Evolutionary conservation across 2,329 filamentous ascomycete genomes (phyloP), one percentile per base, ranked within the genome.

Genomic region (Monosporascus sp.): DNA sequence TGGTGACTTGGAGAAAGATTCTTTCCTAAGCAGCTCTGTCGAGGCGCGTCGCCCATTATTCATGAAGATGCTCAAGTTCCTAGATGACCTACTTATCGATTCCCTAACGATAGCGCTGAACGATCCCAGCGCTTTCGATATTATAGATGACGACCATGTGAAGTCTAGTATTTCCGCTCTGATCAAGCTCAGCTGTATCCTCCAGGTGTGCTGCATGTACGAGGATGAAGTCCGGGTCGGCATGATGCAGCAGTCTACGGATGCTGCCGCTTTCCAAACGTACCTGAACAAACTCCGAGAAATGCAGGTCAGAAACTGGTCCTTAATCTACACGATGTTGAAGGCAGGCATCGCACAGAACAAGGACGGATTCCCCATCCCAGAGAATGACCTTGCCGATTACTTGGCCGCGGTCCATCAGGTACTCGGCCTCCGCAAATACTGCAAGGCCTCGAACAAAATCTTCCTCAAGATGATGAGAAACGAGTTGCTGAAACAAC

Each of bases 381-480:
- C 85, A 0, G 79, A 87, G 41, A 87, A 87, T 51, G 88, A 93
- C 56, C 75, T 90, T 41, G 86, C 93, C 24, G 85, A 90, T 54
- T 91, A 88, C 62, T 74, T 99, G 39, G 85, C 89, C 6, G 83
- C 87, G 11, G 81, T 96, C 6, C 94, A 99, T 65, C 85, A 90
- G 64, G 87, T 89, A 5, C 74, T 97, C 37, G 94, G 94, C 2
- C 76, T 92, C 49, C 88, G 94, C 54, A 88, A 88, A 57, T 89
- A 88, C 68, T 97, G 92, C 78, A 93, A 90, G 64, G 79, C 82
- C 3, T 89, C 90, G 0, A 90, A 91, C 66, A 93, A 94, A 65
- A 83, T 90, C 18, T 94, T 99, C 70, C 78, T 97, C 25, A 92
- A 91, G 65, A 82, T 97, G 69, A 87, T 94, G 74, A 93, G 92